Evolutionary conservation across 1,139 yeast species (phyloP).

Genomic region (Yamadazyma siamensis): DNA sequence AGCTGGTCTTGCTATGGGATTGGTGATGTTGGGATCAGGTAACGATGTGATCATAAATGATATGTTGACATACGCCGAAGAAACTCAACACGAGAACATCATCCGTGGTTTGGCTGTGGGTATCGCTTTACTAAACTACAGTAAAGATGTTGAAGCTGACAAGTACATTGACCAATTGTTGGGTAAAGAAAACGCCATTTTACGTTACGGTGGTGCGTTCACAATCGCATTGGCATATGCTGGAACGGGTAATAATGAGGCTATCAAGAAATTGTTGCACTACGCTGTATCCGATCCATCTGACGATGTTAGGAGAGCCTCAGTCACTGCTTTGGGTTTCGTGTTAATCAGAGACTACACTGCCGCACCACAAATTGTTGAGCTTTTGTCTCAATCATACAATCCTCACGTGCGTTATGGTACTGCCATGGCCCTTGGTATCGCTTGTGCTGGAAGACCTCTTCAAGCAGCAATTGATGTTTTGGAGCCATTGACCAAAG

Average conservation of each 20-base stretch:
- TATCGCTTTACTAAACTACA: slow-evolving; percentile 80
- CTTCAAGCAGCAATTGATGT: slow-evolving; percentile 86
- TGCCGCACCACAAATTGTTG: slow-evolving; percentile 94
- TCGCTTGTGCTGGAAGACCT: slow-evolving; percentile 95
- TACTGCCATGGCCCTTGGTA: slow-evolving; percentile 95
- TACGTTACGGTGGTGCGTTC: slow-evolving; percentile 95
- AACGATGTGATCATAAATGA: slow-evolving; percentile 68
- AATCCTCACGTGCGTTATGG: slow-evolving; percentile 99
- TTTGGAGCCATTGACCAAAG: slow-evolving; percentile 87
- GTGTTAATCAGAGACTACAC: slow-evolving; percentile 86
- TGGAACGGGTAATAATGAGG: slow-evolving; percentile 89
- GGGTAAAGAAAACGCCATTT: slow-evolving; percentile 72
- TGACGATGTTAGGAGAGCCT: slow-evolving; percentile 95
- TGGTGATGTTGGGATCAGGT: slow-evolving; percentile 94
- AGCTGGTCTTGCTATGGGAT: slow-evolving; percentile 95
- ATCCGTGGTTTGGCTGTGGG: slow-evolving; percentile 91
- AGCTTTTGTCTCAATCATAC: slow-evolving; percentile 87
- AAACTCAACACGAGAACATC: slow-evolving; percentile 93
- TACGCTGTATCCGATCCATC: slow-evolving; percentile 95
- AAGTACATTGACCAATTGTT: slow-evolving; percentile 63
- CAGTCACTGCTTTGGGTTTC: slow-evolving; percentile 93
- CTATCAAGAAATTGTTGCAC: slow-evolving; percentile 83
- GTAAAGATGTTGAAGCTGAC: slow-evolving; percentile 82
- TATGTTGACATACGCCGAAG: slow-evolving; percentile 89
- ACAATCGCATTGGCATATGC: slow-evolving; percentile 94